Percentiles rank a stretch among this genome's conserved stretches.
phyloP scores from a whole-genome alignment of 331 rosid species.

The Quercus lobata region DNA sequence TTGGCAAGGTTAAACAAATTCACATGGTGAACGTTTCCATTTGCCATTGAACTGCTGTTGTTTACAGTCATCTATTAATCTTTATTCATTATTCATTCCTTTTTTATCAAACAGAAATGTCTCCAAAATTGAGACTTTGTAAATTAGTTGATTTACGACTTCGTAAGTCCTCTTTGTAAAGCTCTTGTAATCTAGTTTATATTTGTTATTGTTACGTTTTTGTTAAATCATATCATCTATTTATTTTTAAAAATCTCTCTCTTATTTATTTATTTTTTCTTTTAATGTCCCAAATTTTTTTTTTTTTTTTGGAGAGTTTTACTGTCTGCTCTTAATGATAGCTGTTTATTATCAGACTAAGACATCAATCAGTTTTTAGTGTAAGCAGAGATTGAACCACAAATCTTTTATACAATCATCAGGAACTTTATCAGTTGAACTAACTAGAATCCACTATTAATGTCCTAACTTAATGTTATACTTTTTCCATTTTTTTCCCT shows the following conservation, averaged over 20 bases:
- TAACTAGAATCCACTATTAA: no score
- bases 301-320: no score
- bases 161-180: no score
- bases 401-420: rapidly evolving
- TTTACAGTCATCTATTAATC: neutral
- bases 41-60: no score
- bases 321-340: rapidly evolving
- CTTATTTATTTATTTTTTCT: no score
- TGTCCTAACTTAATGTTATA: no score
- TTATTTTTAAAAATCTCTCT: no score
- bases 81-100: neutral
- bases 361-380: no score
- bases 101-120: neutral
- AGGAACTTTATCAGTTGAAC: rapidly evolving
- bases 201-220: rapidly evolving
- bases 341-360: rapidly evolving
- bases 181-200: no score
- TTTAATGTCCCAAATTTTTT: no score
- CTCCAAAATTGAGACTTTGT: neutral
- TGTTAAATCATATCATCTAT: rapidly evolving
- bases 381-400: rapidly evolving
- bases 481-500: no score
- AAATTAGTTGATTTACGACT: no score
- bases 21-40: neutral
- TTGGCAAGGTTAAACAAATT: neutral